Conservation (phyloP, 164 flowering plant species). For the Piper longum region DNA sequence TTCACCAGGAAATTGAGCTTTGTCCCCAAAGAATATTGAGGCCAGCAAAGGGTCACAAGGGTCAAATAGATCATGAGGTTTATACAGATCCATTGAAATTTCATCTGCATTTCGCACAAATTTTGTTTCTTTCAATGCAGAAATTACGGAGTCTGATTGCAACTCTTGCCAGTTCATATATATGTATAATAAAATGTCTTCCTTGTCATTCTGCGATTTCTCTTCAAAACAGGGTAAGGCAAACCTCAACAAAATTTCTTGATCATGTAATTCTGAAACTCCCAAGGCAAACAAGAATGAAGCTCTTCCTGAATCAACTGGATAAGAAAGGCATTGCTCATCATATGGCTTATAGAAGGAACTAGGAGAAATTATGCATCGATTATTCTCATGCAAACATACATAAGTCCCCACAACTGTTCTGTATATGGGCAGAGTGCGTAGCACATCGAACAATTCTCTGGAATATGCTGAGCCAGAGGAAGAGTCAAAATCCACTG, state of each 20-base stretch:
- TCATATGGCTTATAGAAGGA: constrained; percentile 74
- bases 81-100: constrained; percentile 36
- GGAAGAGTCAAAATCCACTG: constrained; percentile 42
- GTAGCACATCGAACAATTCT: constrained; percentile 71
- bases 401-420: constrained; percentile 65
- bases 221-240: constrained; percentile 71
- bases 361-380: constrained; percentile 65
- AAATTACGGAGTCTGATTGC: constrained; percentile 52
- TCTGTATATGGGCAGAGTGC: constrained; percentile 67
- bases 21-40: constrained; percentile 73
- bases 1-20: constrained; percentile 84
- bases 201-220: constrained; percentile 61
- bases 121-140: constrained; percentile 56
- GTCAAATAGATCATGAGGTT: constrained; percentile 72
- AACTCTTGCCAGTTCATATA: constrained; percentile 79
- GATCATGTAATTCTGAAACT: constrained; percentile 64
- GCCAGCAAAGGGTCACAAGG: constrained; percentile 62
- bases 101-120: constrained; percentile 78
- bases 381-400: constrained; percentile 33
- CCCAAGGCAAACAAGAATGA: constrained; percentile 58
- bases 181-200: constrained; percentile 66
- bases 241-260: constrained; percentile 73
- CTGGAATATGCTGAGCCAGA: constrained; percentile 37
- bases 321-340: constrained; percentile 54
- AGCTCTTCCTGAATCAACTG: constrained; percentile 40